Evolutionary conservation across 192 early-diverging fungal species (phyloP).

Genomic region (Podila clonocystis): DNA sequence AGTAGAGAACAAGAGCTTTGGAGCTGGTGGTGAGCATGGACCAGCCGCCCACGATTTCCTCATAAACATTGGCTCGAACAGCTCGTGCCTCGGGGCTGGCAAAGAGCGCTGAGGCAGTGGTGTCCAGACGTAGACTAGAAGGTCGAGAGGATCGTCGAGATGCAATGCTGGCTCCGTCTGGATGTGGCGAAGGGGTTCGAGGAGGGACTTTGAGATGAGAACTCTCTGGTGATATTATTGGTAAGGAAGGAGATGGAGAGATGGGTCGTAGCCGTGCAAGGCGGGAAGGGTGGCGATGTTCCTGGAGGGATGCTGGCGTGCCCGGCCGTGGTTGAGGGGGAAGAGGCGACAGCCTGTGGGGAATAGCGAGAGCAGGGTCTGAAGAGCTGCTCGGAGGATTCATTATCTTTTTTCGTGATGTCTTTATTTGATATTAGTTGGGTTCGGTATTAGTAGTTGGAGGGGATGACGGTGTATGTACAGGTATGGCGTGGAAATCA

Average conservation of each 20-base stretch:
- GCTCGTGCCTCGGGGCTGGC: conserved; percentile 17
- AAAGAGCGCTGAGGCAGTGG: conserved; percentile 20
- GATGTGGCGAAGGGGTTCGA: background rate
- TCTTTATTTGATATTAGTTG: too few relatives aligned
- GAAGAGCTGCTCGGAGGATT: too few relatives aligned
- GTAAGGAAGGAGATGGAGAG: conserved; percentile 14
- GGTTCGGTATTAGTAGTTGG: too few relatives aligned
- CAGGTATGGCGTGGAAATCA: too few relatives aligned
- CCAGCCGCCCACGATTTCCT: conserved; percentile 30
- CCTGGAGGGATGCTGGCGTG: background rate
- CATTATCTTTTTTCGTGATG: too few relatives aligned
- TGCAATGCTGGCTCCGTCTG: conserved; percentile 13
- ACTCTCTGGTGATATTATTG: background rate
- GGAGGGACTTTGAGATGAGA: background rate
- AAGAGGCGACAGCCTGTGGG: too few relatives aligned
- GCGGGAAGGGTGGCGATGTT: background rate
- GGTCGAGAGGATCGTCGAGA: conserved; percentile 26
- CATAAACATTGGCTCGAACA: conserved; percentile 19
- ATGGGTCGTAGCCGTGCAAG: too few relatives aligned
- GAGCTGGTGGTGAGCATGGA: conserved; percentile 36
- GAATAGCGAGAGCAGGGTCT: too few relatives aligned
- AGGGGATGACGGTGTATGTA: too few relatives aligned
- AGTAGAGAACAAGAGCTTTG: conserved; percentile 26
- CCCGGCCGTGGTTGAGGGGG: background rate
- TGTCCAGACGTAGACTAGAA: conserved; percentile 11